These are phyloP conservation scores for Danielia oregonensis DNA, from an alignment of 805 yeast species.

Conservation along the genomic window DNA sequence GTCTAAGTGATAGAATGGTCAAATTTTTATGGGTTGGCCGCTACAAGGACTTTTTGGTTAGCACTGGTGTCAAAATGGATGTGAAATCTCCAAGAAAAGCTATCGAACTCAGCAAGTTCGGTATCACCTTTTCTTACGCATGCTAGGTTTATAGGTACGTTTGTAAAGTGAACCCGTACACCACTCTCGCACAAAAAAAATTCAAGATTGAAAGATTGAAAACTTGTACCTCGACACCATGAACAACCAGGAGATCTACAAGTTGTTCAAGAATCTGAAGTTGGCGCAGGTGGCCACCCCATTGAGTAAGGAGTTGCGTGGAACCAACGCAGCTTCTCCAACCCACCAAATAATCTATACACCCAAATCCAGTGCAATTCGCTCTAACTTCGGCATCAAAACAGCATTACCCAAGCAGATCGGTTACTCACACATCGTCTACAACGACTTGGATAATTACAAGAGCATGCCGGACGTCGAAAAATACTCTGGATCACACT, in stretches of 20 bases:
- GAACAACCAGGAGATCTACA: constrained; percentile 15
- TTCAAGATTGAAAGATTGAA: too few relatives aligned
- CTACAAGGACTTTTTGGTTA: constrained; percentile 70
- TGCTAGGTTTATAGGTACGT: constrained; percentile 29
- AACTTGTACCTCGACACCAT: constrained; percentile 3
- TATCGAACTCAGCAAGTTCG: constrained; percentile 51
- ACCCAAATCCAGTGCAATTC: constrained; percentile 55
- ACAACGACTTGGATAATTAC: constrained; percentile 63
- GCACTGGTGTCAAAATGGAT: constrained; percentile 63
- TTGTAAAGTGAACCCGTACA: constrained; percentile 11
- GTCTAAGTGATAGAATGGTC: constrained; percentile 57
- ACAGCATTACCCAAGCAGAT: constrained; percentile 61
- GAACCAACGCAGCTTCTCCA: constrained; percentile 38
- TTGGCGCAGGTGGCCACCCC: constrained; percentile 45
- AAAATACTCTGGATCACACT: constrained; percentile 53
- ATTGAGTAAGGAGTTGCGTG: constrained; percentile 28
- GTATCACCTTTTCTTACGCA: constrained; percentile 60
- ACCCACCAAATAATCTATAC: constrained; percentile 74
- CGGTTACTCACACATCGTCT: constrained; percentile 56
- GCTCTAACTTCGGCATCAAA: constrained; percentile 78
- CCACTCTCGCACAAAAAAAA: constrained; percentile 6
- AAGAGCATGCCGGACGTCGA: constrained; percentile 72
- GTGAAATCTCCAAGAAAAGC: constrained; percentile 31
- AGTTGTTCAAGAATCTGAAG: constrained; percentile 37
- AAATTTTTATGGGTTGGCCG: constrained; percentile 86